Evolutionary conservation across 192 early-diverging fungal species (phyloP), one percentile per base, ranked within the genome.

Genomic region (Coemansia sp.): DNA sequence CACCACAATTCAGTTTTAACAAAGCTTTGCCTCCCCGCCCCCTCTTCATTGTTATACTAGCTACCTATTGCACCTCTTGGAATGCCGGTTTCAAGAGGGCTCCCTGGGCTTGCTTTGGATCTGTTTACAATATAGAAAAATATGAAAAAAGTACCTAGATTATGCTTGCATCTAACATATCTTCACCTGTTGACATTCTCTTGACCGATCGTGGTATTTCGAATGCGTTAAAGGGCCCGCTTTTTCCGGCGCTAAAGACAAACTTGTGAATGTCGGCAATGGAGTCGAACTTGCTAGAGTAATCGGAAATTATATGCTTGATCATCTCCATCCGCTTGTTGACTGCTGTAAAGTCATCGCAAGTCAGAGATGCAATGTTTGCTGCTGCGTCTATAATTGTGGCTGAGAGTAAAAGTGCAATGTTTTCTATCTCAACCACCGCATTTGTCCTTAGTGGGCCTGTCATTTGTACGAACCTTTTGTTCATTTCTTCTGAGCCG

Each of bases 311-410:
- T 10, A 82, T 73, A n/a, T 67, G 22, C 7, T 61, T 65, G n/a
- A 82, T 69, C 72, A 77, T 77, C 3, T 54, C 71, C 54, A 65
- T 64, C 40, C 80, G 80, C 54, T 59, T 73, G 49, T 61, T 68
- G 15, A 82, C 66, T 39, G 71, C 75, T 6, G 80, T 73, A 68
- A 82, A 82, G 62, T 82, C 72, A 8, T 74, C 74, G 47, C 74
- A 61, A 22, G 55, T 56, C 49, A 82, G 63, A 15, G 80, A 82
- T 18, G 80, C 80, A 51, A 71, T 73, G 65, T 82, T 82, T 21
- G 80, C 74, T 41, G 74, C 61, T 32, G 80, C 74, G 11, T 82
- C 74, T 12, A 77, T 63, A 1, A 82, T 37, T 6, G 80, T 82
- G 11, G 74, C 68, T 6, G 80, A 82, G 6, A 82, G 72, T 18